These are phyloP conservation scores for Physcia stellaris DNA, from an alignment of 495 filamentous ascomycete species.

Conservation along the genomic window DNA sequence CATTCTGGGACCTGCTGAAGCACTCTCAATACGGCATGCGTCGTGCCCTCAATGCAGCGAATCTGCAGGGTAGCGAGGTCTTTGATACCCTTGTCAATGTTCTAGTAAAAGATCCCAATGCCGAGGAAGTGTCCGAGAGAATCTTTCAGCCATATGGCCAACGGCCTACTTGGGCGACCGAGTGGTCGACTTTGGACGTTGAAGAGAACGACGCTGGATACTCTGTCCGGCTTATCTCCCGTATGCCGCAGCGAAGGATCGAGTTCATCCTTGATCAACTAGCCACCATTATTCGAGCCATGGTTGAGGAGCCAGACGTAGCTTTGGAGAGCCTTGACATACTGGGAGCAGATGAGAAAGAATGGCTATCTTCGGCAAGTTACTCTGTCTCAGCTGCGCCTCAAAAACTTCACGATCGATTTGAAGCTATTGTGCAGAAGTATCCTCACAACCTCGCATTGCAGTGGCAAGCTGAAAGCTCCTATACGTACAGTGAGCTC, in stretches of 20 bases:
- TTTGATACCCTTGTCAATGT: slow-evolving; percentile 16
- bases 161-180: slow-evolving; percentile 9
- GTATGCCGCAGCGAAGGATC: slow-evolving; percentile 8
- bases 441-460: slow-evolving; percentile 4
- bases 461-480: slow-evolving; percentile 12
- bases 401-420: slow-evolving; percentile 1
- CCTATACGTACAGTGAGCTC: slow-evolving; percentile 46
- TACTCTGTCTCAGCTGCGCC: background rate
- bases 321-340: background rate
- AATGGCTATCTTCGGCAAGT: background rate
- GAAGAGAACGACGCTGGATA: slow-evolving; percentile 7
- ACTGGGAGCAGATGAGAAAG: background rate
- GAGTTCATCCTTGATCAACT: slow-evolving; percentile 9
- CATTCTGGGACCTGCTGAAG: slow-evolving; percentile 8
- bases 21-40: slow-evolving; percentile 13
- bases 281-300: background rate
- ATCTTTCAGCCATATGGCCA: slow-evolving; percentile 11
- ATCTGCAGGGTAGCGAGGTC: slow-evolving; percentile 2
- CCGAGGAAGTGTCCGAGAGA: slow-evolving; percentile 1
- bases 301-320: slow-evolving; percentile 3
- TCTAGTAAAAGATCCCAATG: slow-evolving; percentile 8
- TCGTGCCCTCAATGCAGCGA: slow-evolving; percentile 5
- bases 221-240: slow-evolving; percentile 2
- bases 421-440: background rate
- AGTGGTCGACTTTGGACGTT: slow-evolving; percentile 12